These are phyloP conservation scores for Eucalyptus regnans DNA, from an alignment of 345 rosid species.

Conservation along the genomic window DNA sequence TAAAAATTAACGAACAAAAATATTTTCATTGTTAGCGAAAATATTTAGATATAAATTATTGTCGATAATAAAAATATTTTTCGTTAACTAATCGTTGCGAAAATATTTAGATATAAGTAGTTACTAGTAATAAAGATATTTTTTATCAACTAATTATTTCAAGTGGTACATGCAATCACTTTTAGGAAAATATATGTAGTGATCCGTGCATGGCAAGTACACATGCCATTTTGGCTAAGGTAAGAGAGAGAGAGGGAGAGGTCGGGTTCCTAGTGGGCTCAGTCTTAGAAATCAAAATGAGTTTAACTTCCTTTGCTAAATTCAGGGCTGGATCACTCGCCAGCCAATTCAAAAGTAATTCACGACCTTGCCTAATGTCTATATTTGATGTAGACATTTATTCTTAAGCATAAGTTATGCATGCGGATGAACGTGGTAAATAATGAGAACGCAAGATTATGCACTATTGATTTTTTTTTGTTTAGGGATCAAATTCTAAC, in stretches of 20 bases:
- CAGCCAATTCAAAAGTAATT: neutral
- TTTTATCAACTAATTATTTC: too few relatives aligned
- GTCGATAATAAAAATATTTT: too few relatives aligned
- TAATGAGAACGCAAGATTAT: neutral
- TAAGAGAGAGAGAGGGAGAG: neutral
- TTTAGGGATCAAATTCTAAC: neutral
- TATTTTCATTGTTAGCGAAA: accelerated
- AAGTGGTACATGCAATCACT: too few relatives aligned
- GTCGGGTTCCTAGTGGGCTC: too few relatives aligned
- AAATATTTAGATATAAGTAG: too few relatives aligned
- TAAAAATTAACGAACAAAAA: too few relatives aligned
- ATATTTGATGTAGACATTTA: neutral
- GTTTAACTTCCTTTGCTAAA: too few relatives aligned
- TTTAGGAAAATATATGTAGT: too few relatives aligned
- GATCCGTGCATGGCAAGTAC: too few relatives aligned
- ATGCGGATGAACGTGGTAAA: neutral
- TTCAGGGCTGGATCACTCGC: neutral
- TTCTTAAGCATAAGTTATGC: neutral
- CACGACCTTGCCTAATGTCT: neutral
- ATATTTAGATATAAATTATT: too few relatives aligned
- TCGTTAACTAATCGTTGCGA: accelerated
- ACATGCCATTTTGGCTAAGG: neutral
- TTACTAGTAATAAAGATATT: too few relatives aligned
- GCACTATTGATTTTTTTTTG: neutral
- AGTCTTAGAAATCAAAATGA: too few relatives aligned